phyloP scores from a whole-genome alignment of 306 rosid species.

The Sindora glabra region DNA sequence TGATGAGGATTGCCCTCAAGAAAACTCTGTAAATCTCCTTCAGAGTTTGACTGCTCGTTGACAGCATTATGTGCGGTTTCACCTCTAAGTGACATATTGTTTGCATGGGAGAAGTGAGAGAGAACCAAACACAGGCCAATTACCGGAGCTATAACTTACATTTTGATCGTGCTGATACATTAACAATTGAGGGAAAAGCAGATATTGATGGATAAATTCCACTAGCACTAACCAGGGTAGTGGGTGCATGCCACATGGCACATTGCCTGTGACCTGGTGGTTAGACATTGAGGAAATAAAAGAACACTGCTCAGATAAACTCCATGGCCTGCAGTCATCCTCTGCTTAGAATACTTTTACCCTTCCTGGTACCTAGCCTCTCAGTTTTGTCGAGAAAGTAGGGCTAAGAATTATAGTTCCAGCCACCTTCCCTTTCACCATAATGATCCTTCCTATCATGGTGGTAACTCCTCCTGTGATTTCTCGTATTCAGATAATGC shows the following conservation, averaged over 20 bases:
- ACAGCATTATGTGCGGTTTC: slow-evolving; percentile 23
- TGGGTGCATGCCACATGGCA: slow-evolving; percentile 36
- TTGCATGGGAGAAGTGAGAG: slow-evolving; percentile 43
- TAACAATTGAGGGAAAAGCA: slow-evolving; percentile 30
- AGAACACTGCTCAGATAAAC: slow-evolving; percentile 38
- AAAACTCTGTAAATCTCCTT: background rate
- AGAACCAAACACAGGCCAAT: slow-evolving; percentile 56
- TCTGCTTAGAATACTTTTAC: slow-evolving; percentile 30
- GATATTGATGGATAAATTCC: slow-evolving; percentile 37
- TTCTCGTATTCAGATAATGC: slow-evolving; percentile 31
- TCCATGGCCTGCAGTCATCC: slow-evolving; percentile 42
- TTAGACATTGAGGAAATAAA: slow-evolving; percentile 18
- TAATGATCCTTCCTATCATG: slow-evolving; percentile 44
- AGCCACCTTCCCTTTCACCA: slow-evolving; percentile 44
- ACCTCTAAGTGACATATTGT: slow-evolving; percentile 34
- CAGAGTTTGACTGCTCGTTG: no score
- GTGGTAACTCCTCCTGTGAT: slow-evolving; percentile 24
- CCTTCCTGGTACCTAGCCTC: slow-evolving; percentile 34
- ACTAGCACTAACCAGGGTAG: slow-evolving; percentile 34
- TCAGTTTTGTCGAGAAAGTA: slow-evolving; percentile 37
- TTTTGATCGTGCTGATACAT: slow-evolving; percentile 34
- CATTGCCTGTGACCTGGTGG: slow-evolving; percentile 28
- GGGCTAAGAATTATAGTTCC: slow-evolving; percentile 35
- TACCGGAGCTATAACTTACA: slow-evolving; percentile 22
- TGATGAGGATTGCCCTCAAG: background rate